Conservation (phyloP, 176 grass and related monocot species). For the Avena sativa region DNA sequence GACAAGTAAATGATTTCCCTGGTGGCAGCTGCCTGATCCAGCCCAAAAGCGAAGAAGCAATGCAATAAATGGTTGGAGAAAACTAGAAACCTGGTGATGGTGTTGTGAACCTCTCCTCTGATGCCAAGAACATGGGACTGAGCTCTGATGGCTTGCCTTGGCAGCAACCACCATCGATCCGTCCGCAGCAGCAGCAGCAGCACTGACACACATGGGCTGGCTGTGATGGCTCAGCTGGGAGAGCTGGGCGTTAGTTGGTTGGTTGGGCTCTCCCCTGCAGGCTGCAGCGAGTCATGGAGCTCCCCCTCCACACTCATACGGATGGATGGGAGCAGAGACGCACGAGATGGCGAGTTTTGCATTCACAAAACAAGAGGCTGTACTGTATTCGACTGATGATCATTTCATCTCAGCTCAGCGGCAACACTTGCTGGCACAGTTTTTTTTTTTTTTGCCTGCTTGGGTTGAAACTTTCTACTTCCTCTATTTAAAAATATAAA, state of each 20-base stretch:
- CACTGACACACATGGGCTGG: constrained; percentile 46
- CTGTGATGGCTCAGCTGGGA: not conserved
- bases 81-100: constrained; percentile 32
- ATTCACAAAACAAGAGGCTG: constrained; percentile 22
- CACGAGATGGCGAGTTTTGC: constrained; percentile 19
- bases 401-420: constrained; percentile 24
- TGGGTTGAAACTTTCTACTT: not conserved
- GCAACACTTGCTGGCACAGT: not conserved
- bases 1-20: not conserved
- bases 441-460: not conserved
- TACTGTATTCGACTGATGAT: constrained; percentile 18
- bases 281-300: constrained; percentile 39
- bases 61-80: not conserved
- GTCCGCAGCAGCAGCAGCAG: not conserved
- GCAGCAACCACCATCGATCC: constrained; percentile 58
- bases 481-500: too few relatives aligned
- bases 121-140: constrained; percentile 70
- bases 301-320: not conserved
- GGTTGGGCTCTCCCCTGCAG: not conserved
- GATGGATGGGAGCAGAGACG: not conserved
- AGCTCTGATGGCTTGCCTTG: constrained; percentile 78
- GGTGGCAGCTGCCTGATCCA: not conserved
- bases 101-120: constrained; percentile 20
- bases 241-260: not conserved
- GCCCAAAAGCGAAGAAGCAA: not conserved